Conservation (phyloP, 371 early-diverging fungal genomes). For the Lichtheimia ramosa region DNA sequence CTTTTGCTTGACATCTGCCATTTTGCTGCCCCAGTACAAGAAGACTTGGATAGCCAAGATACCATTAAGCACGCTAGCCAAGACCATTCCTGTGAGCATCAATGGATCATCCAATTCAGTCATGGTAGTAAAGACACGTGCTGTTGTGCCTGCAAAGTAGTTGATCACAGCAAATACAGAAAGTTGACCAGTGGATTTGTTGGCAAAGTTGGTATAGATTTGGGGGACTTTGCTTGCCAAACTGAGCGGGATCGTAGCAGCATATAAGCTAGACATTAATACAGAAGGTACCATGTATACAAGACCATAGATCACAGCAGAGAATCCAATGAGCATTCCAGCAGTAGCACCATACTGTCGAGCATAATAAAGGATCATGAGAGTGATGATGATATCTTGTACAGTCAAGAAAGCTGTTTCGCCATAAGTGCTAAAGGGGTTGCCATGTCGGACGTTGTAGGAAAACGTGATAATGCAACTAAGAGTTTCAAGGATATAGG, state of each 20-base stretch:
- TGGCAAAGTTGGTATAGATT: slow-evolving; percentile 75
- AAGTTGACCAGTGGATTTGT: slow-evolving; percentile 84
- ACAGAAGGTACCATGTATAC: slow-evolving; percentile 45
- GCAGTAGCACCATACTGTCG: slow-evolving; percentile 25
- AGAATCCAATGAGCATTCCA: slow-evolving; percentile 26
- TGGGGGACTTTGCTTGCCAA: slow-evolving; percentile 86
- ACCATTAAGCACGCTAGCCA: slow-evolving; percentile 74
- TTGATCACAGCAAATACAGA: slow-evolving; percentile 86
- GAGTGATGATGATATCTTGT: slow-evolving; percentile 78
- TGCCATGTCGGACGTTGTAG: slow-evolving; percentile 79
- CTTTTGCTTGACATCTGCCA: slow-evolving; percentile 14
- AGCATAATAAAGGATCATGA: slow-evolving; percentile 66
- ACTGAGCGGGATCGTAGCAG: slow-evolving; percentile 76
- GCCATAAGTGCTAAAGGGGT: slow-evolving; percentile 94
- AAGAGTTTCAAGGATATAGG: slow-evolving; percentile 83
- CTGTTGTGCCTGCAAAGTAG: slow-evolving; percentile 81
- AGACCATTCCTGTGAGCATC: slow-evolving; percentile 66
- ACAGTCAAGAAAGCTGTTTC: slow-evolving; percentile 78
- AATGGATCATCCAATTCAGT: slow-evolving; percentile 83
- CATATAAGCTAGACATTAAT: slow-evolving; percentile 65
- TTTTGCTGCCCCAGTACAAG: slow-evolving; percentile 68
- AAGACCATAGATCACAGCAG: slow-evolving; percentile 45
- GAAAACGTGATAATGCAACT: slow-evolving; percentile 76
- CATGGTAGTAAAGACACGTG: slow-evolving; percentile 90
- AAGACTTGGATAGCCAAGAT: slow-evolving; percentile 81